Percentiles rank a stretch among this genome's conserved stretches.
Evolutionary conservation across 495 filamentous ascomycete species (phyloP).

Genomic region (Rostrohypoxylon terebratum): DNA sequence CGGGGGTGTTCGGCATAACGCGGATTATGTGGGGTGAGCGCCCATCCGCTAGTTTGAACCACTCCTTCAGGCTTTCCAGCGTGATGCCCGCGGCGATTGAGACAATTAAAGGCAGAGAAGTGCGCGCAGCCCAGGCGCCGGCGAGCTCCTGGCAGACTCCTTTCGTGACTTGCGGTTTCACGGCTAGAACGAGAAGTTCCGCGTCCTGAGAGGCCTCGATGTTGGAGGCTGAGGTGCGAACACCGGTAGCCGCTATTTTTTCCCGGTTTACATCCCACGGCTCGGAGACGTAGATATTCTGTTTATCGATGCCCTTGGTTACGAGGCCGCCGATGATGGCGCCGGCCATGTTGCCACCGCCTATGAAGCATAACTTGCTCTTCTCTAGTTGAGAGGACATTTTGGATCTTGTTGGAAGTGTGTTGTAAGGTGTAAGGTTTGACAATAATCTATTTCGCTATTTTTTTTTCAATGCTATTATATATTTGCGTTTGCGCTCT

Average conservation of each 20-base stretch:
- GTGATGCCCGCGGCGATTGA: constrained; percentile 55
- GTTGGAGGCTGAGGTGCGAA: constrained; percentile 53
- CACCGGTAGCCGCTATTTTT: constrained; percentile 49
- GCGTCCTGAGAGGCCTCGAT: constrained; percentile 47
- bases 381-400: constrained; percentile 47
- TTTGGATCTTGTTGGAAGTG: constrained; percentile 7
- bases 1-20: constrained; percentile 58
- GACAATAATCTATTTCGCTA: not conserved
- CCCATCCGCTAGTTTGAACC: constrained; percentile 50
- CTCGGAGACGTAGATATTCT: constrained; percentile 59
- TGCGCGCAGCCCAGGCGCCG: constrained; percentile 43
- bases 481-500: constrained; percentile 1
- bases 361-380: constrained; percentile 52
- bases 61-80: constrained; percentile 46
- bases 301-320: constrained; percentile 49
- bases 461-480: not conserved
- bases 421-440: constrained; percentile 15
- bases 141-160: constrained; percentile 51
- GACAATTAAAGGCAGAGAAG: constrained; percentile 55
- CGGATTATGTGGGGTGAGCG: constrained; percentile 50
- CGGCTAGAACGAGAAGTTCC: constrained; percentile 52
- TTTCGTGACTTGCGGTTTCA: constrained; percentile 55
- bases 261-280: constrained; percentile 53
- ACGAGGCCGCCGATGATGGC: constrained; percentile 55
- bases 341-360: constrained; percentile 55